These are phyloP conservation scores for Canavalia gladiata DNA, from an alignment of 306 rosid species.

Conservation along the genomic window DNA sequence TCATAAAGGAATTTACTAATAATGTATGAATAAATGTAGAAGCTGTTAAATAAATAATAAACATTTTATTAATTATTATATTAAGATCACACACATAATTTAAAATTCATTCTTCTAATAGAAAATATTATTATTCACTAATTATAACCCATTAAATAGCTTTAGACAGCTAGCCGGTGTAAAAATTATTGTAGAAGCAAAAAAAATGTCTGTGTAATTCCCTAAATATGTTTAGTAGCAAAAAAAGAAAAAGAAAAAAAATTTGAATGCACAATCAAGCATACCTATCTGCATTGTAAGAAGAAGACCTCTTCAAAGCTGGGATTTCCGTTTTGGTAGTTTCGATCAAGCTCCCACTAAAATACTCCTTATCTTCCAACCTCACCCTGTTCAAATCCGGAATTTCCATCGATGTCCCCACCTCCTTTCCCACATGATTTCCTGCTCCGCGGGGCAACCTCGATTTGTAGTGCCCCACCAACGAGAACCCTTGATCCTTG, in stretches of 20 bases:
- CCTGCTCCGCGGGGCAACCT: slow-evolving; percentile 68
- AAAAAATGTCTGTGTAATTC: background rate
- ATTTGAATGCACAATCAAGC: slow-evolving; percentile 6
- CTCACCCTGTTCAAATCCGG: slow-evolving; percentile 60
- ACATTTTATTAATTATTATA: background rate
- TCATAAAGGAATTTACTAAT: slow-evolving; percentile 16
- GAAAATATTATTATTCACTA: background rate
- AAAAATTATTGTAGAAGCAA: background rate
- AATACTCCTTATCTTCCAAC: slow-evolving; percentile 91
- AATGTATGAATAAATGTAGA: background rate
- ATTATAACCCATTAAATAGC: no score
- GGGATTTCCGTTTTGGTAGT: slow-evolving; percentile 63
- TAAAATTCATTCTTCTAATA: background rate
- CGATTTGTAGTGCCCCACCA: slow-evolving; percentile 70
- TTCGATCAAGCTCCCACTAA: slow-evolving; percentile 92
- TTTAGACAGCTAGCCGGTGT: background rate
- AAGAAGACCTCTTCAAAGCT: slow-evolving; percentile 79
- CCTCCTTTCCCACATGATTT: slow-evolving; percentile 54
- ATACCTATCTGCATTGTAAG: slow-evolving; percentile 91
- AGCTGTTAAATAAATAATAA: background rate
- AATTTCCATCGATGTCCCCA: slow-evolving; percentile 59
- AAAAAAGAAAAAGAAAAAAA: no score
- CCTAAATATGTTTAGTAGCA: background rate
- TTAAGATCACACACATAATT: background rate
- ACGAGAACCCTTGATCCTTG: slow-evolving; percentile 70